Conservation (phyloP, 1,284 basidiomycete genomes). For the Heterobasidion parviporum region DNA sequence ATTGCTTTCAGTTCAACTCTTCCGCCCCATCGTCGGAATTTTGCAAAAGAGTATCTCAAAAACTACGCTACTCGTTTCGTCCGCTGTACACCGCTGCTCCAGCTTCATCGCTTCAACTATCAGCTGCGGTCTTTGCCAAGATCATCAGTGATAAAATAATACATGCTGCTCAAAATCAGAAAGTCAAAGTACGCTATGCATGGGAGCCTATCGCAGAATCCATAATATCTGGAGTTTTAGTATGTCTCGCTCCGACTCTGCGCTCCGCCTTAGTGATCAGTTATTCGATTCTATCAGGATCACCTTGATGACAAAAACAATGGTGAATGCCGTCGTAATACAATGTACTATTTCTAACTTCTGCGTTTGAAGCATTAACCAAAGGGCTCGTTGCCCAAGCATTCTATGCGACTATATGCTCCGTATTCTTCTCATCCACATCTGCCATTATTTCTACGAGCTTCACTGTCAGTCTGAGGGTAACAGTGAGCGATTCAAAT, state of each 20-base stretch:
- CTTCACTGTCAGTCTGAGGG: conserved; percentile 20
- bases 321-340: background rate
- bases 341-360: background rate
- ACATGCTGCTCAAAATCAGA: conserved; percentile 11
- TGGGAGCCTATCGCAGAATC: conserved; percentile 22
- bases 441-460: conserved; percentile 11
- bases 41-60: background rate
- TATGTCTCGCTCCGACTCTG: conserved; percentile 8
- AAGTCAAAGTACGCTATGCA: conserved; percentile 12
- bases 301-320: conserved; percentile 7
- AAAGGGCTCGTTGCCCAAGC: conserved; percentile 19
- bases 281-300: conserved; percentile 3
- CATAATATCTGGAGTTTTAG: conserved; percentile 24
- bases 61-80: conserved; percentile 18
- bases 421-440: conserved; percentile 21
- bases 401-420: conserved; percentile 20
- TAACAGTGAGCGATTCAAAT: conserved; percentile 16
- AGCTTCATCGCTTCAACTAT: conserved; percentile 17
- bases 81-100: conserved; percentile 19
- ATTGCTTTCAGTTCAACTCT: background rate
- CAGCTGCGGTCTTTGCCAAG: conserved; percentile 17
- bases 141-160: conserved; percentile 21
- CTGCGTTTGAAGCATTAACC: background rate
- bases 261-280: background rate
- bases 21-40: background rate